Evolutionary conservation across 2,329 filamentous ascomycete species (phyloP), one percentile per base, ranked within the genome.

Genomic region (Clarireedia homoeocarpa): DNA sequence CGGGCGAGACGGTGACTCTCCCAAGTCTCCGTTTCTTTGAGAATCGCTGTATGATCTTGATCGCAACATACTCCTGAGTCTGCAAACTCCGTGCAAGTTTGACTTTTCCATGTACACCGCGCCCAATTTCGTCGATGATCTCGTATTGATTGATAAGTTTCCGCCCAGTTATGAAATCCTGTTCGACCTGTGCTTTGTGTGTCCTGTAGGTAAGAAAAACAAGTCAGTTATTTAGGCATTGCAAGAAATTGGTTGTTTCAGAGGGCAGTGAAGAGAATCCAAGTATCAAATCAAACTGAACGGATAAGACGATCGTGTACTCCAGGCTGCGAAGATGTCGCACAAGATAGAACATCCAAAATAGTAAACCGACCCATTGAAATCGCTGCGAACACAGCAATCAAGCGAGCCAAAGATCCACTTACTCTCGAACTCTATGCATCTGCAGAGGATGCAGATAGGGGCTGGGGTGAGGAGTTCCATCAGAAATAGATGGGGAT

Each of bases 131-230:
- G 71, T 95, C 89, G 62, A 97, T 87, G 65, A 99, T 89, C 72
- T 96, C 90, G 74, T 99, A 99, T 69, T 96, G 88, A 68, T 99
- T 99, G 77, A 99, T 95, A 53, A 91, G 80, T 74, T 99, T 99
- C 61, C 94, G 89, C 58, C 94, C 94, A 5, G 92, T 95, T 60
- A 90, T 80, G 53, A 82, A 82, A 71, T 97, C 91, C 60, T 91
- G 85, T 67, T 97, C 92, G 64, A 96, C 89, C 66, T 91, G 85
- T 53, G 89, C 91, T 61, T 91, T 90, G 72, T 96, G 89, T 9
- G 92, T 96, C 73, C 85, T 89, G 61, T 23, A 54, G 6, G 6
- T 17, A n/a, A 23, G 7, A n/a, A 17, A 27, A 51, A 60, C 24
- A 58, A 57, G 62, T 67, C 47, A 67, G 65, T 48, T 38, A 44